phyloP scores from a whole-genome alignment of 2,329 filamentous ascomycete genomes.

The Fusarium nematophilum region DNA sequence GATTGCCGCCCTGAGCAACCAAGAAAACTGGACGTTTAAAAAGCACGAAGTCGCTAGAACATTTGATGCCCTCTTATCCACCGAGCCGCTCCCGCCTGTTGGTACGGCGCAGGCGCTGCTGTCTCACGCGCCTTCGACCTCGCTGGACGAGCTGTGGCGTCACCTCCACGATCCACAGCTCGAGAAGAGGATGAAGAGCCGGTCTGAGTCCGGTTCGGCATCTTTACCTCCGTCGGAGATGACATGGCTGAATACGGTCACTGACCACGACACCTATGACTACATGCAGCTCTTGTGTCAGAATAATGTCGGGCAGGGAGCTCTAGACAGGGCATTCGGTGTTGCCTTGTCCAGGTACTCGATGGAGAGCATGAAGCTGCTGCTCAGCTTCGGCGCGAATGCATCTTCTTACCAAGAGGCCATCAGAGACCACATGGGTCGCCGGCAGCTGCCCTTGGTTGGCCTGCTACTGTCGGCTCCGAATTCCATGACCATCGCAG shows the following conservation, averaged over 20 bases:
- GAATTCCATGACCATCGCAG: background rate
- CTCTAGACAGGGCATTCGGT: conserved; percentile 10
- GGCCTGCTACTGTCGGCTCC: conserved; percentile 12
- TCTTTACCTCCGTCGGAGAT: background rate
- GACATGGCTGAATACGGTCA: conserved; percentile 9
- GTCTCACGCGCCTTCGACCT: background rate
- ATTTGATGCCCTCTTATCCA: conserved; percentile 4
- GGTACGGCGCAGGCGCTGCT: conserved; percentile 23
- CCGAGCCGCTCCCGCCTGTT: background rate
- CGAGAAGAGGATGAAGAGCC: conserved; percentile 27
- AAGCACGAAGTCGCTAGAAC: conserved; percentile 25
- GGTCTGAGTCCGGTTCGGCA: background rate
- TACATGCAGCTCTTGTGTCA: conserved; percentile 27
- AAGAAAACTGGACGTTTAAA: conserved; percentile 16
- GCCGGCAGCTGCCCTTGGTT: background rate
- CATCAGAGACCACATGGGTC: background rate
- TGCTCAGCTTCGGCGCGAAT: conserved; percentile 19
- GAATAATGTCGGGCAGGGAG: background rate
- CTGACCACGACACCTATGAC: background rate
- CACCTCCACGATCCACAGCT: conserved; percentile 14
- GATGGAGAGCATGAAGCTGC: background rate
- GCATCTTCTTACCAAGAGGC: background rate
- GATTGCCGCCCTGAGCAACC: background rate
- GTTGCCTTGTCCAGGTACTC: conserved; percentile 13
- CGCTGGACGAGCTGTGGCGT: conserved; percentile 23